Base-by-base conservation (phyloP, 108 stramenopile species). In the Cylindrotheca closterium region DNA sequence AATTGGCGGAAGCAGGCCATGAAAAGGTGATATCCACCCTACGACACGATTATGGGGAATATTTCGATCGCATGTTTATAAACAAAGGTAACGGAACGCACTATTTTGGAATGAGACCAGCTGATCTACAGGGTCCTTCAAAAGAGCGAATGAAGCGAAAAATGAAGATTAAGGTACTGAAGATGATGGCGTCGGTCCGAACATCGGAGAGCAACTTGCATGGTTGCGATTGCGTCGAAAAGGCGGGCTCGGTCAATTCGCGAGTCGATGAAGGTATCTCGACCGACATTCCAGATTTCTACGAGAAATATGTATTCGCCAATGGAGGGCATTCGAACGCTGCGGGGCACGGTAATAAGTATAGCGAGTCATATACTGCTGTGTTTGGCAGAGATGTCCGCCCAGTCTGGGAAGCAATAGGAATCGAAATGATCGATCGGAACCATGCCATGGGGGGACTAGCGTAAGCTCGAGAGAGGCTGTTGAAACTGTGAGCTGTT, bases 281-380 rank as follows among this genome's bases (percentile, higher is more conserved):
- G 15, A 10, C 15, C 37, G 37, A 42, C 10, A 42, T 15, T 10
- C 25, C 22, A 24, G 37, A 52, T 2, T 34, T 29, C 17, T 63
- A 46, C 59, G 51, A 25, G 7, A 34, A 34, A 26, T 72, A 60
- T 45, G 80, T 80, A 12, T 89, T 80, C 80, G 72, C 83, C 1
- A 86, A 81, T 27, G 83, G 82, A 21, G 92, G 92, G 4, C 92
- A 94, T 63, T 81, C 79, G 19, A 72, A 86, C 17, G 79, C 87
- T 2, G 92, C 92, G 1, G 92, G 86, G 2, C 92, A 94, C 68
- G 92, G 92, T n/a, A 88, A 88, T 58, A 61, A 75, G 0, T 83
- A 70, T 62, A 76, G 75, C 51, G 86, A 90, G 64, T 65, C 69
- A 18, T 89, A 89, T 47, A 87, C 86, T 22, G 82, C 82, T 19